Conservation (phyloP, 345 rosid species). For the Eucalyptus erythrocorys region DNA sequence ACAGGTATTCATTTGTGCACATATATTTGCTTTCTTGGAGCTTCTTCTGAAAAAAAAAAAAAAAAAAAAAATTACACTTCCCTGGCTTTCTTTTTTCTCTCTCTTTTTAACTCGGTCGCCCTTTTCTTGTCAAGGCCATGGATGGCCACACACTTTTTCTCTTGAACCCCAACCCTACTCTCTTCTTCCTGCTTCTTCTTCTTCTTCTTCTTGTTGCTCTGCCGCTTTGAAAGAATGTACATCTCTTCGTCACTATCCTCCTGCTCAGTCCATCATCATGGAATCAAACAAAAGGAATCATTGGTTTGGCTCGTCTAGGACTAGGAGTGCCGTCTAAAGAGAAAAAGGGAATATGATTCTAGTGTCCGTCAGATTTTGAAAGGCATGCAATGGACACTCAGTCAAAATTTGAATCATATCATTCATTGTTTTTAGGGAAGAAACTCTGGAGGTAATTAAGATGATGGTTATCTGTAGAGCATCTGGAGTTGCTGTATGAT, state of each 20-base stretch:
- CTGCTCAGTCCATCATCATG: neutral
- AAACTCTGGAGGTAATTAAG: neutral
- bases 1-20: neutral
- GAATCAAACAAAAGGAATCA: neutral
- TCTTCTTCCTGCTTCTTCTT: neutral
- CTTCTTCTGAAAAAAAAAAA: neutral
- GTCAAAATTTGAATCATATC: neutral
- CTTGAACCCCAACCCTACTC: neutral
- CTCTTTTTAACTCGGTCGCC: neutral
- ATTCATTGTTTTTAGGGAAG: neutral
- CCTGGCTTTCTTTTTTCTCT: neutral
- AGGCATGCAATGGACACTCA: neutral
- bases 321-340: neutral
- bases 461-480: neutral
- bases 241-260: neutral
- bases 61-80: rapidly evolving
- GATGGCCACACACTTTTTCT: neutral
- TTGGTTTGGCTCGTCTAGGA: neutral
- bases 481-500: neutral
- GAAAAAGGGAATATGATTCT: neutral
- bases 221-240: neutral
- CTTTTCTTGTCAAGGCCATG: neutral
- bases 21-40: neutral
- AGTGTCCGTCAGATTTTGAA: neutral
- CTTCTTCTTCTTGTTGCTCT: neutral